Conservation (phyloP, 2,329 filamentous ascomycete genomes). For the Colletotrichum somersetense region DNA sequence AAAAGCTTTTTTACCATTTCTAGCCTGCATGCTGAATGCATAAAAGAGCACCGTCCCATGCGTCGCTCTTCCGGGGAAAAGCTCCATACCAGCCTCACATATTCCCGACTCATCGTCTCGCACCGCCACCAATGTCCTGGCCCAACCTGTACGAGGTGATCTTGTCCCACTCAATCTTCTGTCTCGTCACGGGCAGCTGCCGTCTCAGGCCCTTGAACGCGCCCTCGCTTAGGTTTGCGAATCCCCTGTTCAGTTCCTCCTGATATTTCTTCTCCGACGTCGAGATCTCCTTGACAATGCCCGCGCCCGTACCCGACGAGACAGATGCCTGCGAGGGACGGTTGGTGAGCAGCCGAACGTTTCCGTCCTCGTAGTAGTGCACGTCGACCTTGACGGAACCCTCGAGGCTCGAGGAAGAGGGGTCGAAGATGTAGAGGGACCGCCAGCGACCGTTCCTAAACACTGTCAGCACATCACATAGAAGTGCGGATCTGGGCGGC, state of each 20-base stretch:
- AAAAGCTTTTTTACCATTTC: conserved; percentile 7
- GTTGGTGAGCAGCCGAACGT: conserved; percentile 91
- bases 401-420: conserved; percentile 75
- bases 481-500: background rate
- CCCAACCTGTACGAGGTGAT: conserved; percentile 91
- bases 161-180: conserved; percentile 99
- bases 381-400: conserved; percentile 94
- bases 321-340: conserved; percentile 77
- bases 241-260: conserved; percentile 93
- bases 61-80: background rate
- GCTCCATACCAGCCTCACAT: background rate
- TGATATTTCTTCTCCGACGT: conserved; percentile 91
- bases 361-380: conserved; percentile 99
- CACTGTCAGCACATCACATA: conserved; percentile 42
- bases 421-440: conserved; percentile 83
- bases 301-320: conserved; percentile 72
- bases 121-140: conserved; percentile 80
- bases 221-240: conserved; percentile 89
- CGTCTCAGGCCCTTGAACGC: conserved; percentile 93
- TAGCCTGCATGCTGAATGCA: conserved; percentile 14
- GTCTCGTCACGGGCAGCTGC: conserved; percentile 94
- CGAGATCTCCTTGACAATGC: conserved; percentile 83
- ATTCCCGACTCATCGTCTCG: conserved; percentile 58
- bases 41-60: conserved; percentile 13
- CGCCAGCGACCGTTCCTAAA: conserved; percentile 95